Evolutionary conservation across 2,329 filamentous ascomycete species (phyloP), one percentile per base, ranked within the genome.

Genomic region (Botrytis hyacinthi): DNA sequence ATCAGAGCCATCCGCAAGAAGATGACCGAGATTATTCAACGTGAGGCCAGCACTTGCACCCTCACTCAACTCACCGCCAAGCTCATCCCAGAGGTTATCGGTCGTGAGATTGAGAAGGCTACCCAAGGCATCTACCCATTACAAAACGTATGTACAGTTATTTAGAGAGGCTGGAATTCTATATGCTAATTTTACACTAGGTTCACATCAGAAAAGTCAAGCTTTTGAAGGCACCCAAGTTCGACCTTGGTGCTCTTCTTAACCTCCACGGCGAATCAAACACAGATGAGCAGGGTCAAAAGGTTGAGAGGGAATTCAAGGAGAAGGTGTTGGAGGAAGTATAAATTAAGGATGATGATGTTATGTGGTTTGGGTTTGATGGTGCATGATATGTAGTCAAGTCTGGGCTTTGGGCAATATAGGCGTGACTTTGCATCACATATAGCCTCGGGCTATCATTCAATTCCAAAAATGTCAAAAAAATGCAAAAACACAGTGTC

Each of bases 131-230:
- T 99, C 87, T 99, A 99, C 88, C 96, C 96, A 81, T 93, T 99
- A 83, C 96, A 98, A 90, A 97, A 98, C 87, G 96, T 98, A 88
- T 78, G 90, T 88, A 57, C 74, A 20, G 42, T 14, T 44, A 14
- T 37, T 75, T 63, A 59, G 32, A 51, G 18, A 57, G 16, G 37
- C 29, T 40, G 42, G 37, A n/a, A 40, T 70, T 54, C 18, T 61
- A 73, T 66, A 76, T 78, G 62, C 82, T 86, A 79, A 86, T 78
- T 74, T 76, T n/a, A 35, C 35, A 77, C 16, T 81, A 98, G 95
- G 95, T 98, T 83, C 96, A 99, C 90, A 97, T 99, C 87, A 95
- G 96, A 87, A 99, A 99, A 91, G 95, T 99, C 83, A 99, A 99
- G 92, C 93, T 99, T 81, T 89, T 99, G 81, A 99, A 99, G 92